Conservation (phyloP, 805 yeast genomes). For the Starmera caribaea region DNA sequence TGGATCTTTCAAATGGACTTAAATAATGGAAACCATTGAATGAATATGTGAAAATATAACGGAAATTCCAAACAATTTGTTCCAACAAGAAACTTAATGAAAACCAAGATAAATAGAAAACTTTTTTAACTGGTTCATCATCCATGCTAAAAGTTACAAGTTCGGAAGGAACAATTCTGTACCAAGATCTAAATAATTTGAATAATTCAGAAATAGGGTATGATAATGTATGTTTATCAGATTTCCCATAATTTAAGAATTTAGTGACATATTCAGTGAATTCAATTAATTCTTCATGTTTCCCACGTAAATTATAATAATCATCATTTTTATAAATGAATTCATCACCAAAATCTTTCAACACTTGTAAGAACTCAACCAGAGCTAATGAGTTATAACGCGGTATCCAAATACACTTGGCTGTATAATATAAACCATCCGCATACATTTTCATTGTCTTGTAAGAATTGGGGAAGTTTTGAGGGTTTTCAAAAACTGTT, state of each 20-base stretch:
- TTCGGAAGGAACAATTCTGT: slow-evolving; percentile 8
- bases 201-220: slow-evolving; percentile 12
- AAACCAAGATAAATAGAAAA: slow-evolving; percentile 11
- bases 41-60: slow-evolving; percentile 13
- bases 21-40: slow-evolving; percentile 13
- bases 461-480: slow-evolving; percentile 7
- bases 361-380: slow-evolving; percentile 10
- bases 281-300: slow-evolving; percentile 2
- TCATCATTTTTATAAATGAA: slow-evolving; percentile 3
- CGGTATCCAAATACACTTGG: slow-evolving; percentile 12
- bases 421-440: slow-evolving; percentile 11
- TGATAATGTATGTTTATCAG: slow-evolving; percentile 6
- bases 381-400: slow-evolving; percentile 10
- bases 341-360: slow-evolving; percentile 9
- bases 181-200: slow-evolving; percentile 10
- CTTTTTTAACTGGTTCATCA: slow-evolving; percentile 5
- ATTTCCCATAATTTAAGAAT: slow-evolving; percentile 4
- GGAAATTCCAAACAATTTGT: slow-evolving; percentile 6
- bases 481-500: slow-evolving; percentile 8
- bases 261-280: slow-evolving; percentile 4
- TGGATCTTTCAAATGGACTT: slow-evolving; percentile 6
- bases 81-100: slow-evolving; percentile 9
- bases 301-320: slow-evolving; percentile 1
- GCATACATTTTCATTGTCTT: slow-evolving; percentile 7
- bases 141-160: slow-evolving; percentile 7